phyloP scores from a whole-genome alignment of 1,284 basidiomycete genomes.

The Cryptococcus wingfieldii region DNA sequence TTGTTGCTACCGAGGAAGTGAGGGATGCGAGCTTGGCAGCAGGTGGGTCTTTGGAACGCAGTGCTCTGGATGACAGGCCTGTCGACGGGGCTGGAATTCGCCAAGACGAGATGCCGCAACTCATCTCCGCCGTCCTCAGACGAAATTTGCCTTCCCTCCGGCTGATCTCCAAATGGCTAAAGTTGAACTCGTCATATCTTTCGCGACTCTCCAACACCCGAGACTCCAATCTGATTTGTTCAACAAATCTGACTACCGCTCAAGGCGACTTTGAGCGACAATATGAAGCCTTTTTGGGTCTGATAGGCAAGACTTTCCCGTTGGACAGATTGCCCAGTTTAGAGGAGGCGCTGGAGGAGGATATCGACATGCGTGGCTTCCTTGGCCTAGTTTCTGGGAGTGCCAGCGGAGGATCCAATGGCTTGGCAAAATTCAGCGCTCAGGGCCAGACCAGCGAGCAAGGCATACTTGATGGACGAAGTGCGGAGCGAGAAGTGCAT shows the following conservation, averaged over 20 bases:
- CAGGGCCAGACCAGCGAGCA: slow-evolving; percentile 35
- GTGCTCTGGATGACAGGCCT: slow-evolving; percentile 32
- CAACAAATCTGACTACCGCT: slow-evolving; percentile 8
- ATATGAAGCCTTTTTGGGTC: slow-evolving; percentile 65
- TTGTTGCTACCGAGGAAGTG: slow-evolving; percentile 60
- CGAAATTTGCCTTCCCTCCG: slow-evolving; percentile 81
- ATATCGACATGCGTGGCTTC: slow-evolving; percentile 84
- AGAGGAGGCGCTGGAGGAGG: slow-evolving; percentile 75
- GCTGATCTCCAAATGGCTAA: slow-evolving; percentile 84
- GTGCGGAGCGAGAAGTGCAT: slow-evolving; percentile 57
- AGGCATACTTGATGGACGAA: slow-evolving; percentile 6
- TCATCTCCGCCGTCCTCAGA: slow-evolving; percentile 79
- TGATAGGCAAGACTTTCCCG: slow-evolving; percentile 68
- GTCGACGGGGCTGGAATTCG: slow-evolving; percentile 49
- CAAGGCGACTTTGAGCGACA: slow-evolving; percentile 63
- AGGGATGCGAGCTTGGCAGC: slow-evolving; percentile 33
- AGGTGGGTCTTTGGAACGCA: slow-evolving; percentile 16
- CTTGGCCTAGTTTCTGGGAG: slow-evolving; percentile 64
- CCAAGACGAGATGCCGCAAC: slow-evolving; percentile 57
- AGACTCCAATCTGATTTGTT: background rate
- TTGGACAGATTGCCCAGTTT: slow-evolving; percentile 61
- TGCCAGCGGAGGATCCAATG: background rate
- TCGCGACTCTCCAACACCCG: slow-evolving; percentile 13
- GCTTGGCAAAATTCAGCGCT: background rate
- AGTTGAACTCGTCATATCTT: slow-evolving; percentile 71